Evolutionary conservation across 2,329 filamentous ascomycete species (phyloP), one percentile per base, ranked within the genome.

Genomic region (Alternaria sp.): DNA sequence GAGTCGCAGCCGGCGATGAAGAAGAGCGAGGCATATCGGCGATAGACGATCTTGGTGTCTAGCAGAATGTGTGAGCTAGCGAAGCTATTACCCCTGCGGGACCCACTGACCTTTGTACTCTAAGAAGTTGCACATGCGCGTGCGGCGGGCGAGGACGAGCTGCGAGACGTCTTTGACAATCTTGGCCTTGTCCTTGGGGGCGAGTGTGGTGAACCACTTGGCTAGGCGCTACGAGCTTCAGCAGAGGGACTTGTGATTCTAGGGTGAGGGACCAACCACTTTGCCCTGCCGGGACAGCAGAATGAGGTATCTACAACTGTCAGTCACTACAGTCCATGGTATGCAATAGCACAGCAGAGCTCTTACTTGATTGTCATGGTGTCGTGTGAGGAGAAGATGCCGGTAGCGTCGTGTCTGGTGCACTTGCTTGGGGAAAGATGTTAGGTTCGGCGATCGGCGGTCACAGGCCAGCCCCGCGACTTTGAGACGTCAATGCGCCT

Each of bases 131-230:
- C 95, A 99, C 95, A 99, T 99, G 79, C 95, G 93, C 61, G 95
- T 98, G 76, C 95, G 89, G 71, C 95, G 89, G 65, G 95, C 95
- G 69, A 99, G 89, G 71, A 99, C 95, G 51, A 98, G 91, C 82
- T 98, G 95, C 63, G 95, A 93, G 75, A 99, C 95, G 85, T 99
- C 95, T 82, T 99, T 99, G 86, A 99, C 94, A 78, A 99, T 98
- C 87, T 99, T 99, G 82, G 94, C 95, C 85, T 99, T 99, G 78
- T 99, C 95, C 82, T 91, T 97, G 66, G 95, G 95, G 36, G 94
- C 97, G 65, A 99, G 87, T 16, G 95, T 99, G 56, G 94, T 96
- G 83, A 99, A 99, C 95, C 95, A 99, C 84, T 99, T 99, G 71
- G 95, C 95, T 57, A 99, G 90, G 78, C 95, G 94, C 95, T 99